Conservation (phyloP, 805 yeast species). For the Ogataea nitratoaversa region DNA sequence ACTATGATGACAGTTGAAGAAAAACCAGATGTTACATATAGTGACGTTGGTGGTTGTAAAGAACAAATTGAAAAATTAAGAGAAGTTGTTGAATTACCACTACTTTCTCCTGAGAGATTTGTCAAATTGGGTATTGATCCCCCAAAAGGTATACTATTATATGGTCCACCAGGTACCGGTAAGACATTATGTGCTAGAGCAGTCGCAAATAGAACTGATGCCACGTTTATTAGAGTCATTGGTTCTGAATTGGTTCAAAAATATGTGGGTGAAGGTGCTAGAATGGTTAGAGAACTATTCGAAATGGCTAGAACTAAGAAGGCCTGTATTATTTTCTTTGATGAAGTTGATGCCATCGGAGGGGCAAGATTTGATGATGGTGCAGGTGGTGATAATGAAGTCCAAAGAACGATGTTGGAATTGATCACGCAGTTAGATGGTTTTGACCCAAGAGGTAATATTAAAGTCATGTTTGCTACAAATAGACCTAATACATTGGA, state of each 20-base stretch:
- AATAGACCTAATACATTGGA: conserved; percentile 97
- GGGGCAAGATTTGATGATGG: conserved; percentile 99
- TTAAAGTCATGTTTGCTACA: conserved; percentile 99
- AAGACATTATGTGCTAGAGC: conserved; percentile 98
- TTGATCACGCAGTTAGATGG: conserved; percentile 97
- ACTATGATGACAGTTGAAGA: conserved; percentile 99
- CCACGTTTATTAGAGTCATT: conserved; percentile 95
- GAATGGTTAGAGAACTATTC: conserved; percentile 97
- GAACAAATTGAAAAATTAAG: conserved; percentile 95
- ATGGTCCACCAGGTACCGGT: conserved; percentile 99
- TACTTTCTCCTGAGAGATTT: conserved; percentile 93
- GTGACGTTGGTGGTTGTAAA: conserved; percentile 98
- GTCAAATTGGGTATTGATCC: conserved; percentile 98
- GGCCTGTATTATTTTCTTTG: conserved; percentile 96
- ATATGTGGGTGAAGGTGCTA: conserved; percentile 99
- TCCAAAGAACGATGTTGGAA: conserved; percentile 98
- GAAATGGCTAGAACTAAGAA: conserved; percentile 99
- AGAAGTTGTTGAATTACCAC: conserved; percentile 93
- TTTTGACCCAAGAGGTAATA: conserved; percentile 97
- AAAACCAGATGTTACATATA: conserved; percentile 97
- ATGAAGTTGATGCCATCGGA: conserved; percentile 98
- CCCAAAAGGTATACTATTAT: conserved; percentile 93
- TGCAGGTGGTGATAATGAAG: conserved; percentile 99
- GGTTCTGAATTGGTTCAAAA: conserved; percentile 98
- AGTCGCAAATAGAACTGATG: conserved; percentile 98